A percentile compares a stretch with the other conserved stretches of the same genome.
phyloP scores from a whole-genome alignment of 352 stramenopile species.

The Blastocystis sp. region DNA sequence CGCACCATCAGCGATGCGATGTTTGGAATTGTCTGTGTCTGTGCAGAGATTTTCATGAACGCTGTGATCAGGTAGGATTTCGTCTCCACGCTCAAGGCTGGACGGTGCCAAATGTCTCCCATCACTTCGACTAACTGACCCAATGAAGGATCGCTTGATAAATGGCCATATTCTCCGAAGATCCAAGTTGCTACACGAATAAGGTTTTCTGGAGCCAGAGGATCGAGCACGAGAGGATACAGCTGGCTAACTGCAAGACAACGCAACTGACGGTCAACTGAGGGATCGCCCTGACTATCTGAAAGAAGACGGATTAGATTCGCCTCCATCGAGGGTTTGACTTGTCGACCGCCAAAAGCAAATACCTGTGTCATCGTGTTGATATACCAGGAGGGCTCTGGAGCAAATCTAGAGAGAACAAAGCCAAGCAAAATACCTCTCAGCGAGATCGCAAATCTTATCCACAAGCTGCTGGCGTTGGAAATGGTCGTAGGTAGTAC shows the following conservation, averaged over 20 bases:
- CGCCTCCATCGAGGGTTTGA: slow-evolving; percentile 7
- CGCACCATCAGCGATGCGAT: slow-evolving; percentile 50
- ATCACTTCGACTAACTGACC: slow-evolving; percentile 16
- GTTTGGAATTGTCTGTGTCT: slow-evolving; percentile 38
- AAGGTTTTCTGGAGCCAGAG: slow-evolving; percentile 41
- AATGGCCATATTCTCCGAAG: slow-evolving; percentile 43
- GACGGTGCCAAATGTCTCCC: slow-evolving; percentile 33
- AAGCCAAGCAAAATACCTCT: not conserved
- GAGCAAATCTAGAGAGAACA: slow-evolving; percentile 21
- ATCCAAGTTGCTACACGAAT: slow-evolving; percentile 46
- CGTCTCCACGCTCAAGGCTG: slow-evolving; percentile 9
- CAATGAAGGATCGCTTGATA: slow-evolving; percentile 9
- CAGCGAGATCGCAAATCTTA: slow-evolving; percentile 25
- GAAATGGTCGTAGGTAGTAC: slow-evolving; percentile 89
- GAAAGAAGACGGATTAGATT: slow-evolving; percentile 45
- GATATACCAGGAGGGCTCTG: slow-evolving; percentile 52
- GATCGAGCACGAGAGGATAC: slow-evolving; percentile 23
- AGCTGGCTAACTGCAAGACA: slow-evolving; percentile 22
- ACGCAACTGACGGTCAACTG: not conserved
- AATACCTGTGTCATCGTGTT: slow-evolving; percentile 57
- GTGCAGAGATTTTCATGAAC: slow-evolving; percentile 61
- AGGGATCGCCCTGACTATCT: slow-evolving; percentile 36
- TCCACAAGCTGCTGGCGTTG: slow-evolving; percentile 82
- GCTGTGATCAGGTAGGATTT: slow-evolving; percentile 38
- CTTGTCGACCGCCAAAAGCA: slow-evolving; percentile 25